Evolutionary conservation across 768 basidiomycete species (phyloP).

Genomic region (Lepiota brunneoincarnata): DNA sequence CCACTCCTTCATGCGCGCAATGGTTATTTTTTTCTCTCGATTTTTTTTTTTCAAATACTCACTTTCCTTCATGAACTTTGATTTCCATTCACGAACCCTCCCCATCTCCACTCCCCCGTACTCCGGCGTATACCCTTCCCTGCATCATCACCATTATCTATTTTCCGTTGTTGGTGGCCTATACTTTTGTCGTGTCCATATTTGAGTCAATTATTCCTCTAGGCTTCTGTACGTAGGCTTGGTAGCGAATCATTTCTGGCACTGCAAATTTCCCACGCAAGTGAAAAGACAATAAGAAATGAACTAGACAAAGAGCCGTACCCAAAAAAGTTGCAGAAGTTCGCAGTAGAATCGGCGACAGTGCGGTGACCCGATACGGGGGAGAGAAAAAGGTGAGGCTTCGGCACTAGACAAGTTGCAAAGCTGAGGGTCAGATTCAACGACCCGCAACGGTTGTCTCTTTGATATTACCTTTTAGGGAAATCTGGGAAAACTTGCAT

Average conservation of each 20-base stretch:
- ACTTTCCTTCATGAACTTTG: conserved; percentile 22
- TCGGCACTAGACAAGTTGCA: background rate
- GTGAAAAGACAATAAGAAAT: conserved; percentile 27
- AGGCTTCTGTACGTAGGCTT: conserved; percentile 16
- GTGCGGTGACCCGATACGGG: conserved; percentile 15
- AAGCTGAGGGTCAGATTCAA: conserved; percentile 8
- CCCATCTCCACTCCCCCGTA: conserved; percentile 16
- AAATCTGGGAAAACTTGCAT: background rate
- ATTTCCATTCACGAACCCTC: conserved; percentile 24
- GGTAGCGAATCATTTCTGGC: conserved; percentile 20
- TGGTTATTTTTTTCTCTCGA: conserved; percentile 16
- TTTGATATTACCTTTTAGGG: conserved; percentile 9
- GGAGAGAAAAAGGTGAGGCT: too few relatives aligned
- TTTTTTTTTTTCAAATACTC: conserved; percentile 14
- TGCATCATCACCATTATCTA: conserved; percentile 10
- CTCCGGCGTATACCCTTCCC: conserved; percentile 22
- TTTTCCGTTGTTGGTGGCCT: conserved; percentile 6
- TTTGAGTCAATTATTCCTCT: conserved; percentile 14
- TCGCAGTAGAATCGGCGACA: conserved; percentile 15
- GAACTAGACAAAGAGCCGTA: conserved; percentile 19
- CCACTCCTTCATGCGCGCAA: conserved; percentile 5
- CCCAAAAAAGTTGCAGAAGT: conserved; percentile 17
- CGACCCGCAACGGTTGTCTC: background rate
- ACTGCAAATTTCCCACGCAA: conserved; percentile 20
- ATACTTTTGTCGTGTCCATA: conserved; percentile 1